Evolutionary conservation across 2,329 filamentous ascomycete species (phyloP).

Genomic region (Metarhizium robertsii): DNA sequence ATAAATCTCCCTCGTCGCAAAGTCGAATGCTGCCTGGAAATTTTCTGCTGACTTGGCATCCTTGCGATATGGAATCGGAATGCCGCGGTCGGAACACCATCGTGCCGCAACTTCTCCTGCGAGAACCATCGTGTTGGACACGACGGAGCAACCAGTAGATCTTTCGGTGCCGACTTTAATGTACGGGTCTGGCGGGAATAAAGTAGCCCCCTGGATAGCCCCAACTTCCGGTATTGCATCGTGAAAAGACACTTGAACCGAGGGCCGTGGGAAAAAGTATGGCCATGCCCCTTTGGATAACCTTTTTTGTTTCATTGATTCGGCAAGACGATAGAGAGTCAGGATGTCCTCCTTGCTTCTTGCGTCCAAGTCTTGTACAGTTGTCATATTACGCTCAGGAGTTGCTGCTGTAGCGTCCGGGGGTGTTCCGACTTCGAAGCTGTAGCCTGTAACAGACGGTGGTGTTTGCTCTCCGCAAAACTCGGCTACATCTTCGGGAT

Average conservation of each 20-base stretch:
- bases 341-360: conserved; percentile 35
- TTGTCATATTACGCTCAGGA: conserved; percentile 33
- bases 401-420: conserved; percentile 7
- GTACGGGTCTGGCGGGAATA: conserved; percentile 37
- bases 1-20: conserved; percentile 25
- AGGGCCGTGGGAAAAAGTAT: conserved; percentile 33
- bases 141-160: conserved; percentile 23
- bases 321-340: conserved; percentile 37
- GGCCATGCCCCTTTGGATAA: conserved; percentile 40
- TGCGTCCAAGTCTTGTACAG: conserved; percentile 30
- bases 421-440: conserved; percentile 19
- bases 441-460: conserved; percentile 12
- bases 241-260: conserved; percentile 34
- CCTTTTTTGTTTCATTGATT: conserved; percentile 32
- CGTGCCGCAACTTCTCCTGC: conserved; percentile 52
- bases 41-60: conserved; percentile 33
- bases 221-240: conserved; percentile 14
- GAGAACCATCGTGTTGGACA: conserved; percentile 44
- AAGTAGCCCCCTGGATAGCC: conserved; percentile 5
- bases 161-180: conserved; percentile 29
- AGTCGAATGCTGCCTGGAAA: conserved; percentile 24
- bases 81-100: conserved; percentile 48
- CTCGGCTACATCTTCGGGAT: conserved; percentile 37
- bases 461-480: conserved; percentile 29
- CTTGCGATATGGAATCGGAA: conserved; percentile 51